Percentiles rank a stretch among this genome's conserved stretches.
phyloP scores from a whole-genome alignment of 1,284 basidiomycete genomes.

The Rhodotorula sp. region DNA sequence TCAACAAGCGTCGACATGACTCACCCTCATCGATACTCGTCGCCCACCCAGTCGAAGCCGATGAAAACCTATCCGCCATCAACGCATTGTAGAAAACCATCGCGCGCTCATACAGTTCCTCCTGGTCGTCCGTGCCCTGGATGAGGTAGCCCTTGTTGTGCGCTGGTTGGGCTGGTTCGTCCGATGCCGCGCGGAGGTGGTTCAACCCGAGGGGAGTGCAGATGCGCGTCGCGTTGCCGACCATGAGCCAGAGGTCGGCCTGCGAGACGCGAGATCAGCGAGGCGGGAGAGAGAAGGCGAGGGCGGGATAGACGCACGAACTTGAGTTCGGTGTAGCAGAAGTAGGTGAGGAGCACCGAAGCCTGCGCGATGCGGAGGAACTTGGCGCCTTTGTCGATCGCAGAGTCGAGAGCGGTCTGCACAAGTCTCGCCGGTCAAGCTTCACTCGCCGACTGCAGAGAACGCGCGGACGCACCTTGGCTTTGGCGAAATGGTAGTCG shows the following conservation, averaged over 20 bases:
- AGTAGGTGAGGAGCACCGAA: slow-evolving; percentile 77
- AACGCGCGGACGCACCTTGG: slow-evolving; percentile 67
- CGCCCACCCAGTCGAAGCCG: slow-evolving; percentile 42
- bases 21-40: slow-evolving; percentile 33
- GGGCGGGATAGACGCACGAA: background rate
- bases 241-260: slow-evolving; percentile 86
- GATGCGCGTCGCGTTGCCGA: slow-evolving; percentile 78
- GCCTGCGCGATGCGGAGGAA: slow-evolving; percentile 81
- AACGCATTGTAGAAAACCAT: slow-evolving; percentile 38
- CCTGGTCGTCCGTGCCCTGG: slow-evolving; percentile 23
- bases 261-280: slow-evolving; percentile 50
- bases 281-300: background rate
- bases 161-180: background rate
- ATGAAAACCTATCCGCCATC: slow-evolving; percentile 36
- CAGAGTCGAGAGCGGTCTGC: slow-evolving; percentile 69
- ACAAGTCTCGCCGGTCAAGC: slow-evolving; percentile 52
- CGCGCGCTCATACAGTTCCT: slow-evolving; percentile 25
- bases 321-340: slow-evolving; percentile 78
- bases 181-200: slow-evolving; percentile 17
- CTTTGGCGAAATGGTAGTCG: slow-evolving; percentile 71
- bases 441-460: slow-evolving; percentile 76
- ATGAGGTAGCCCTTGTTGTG: slow-evolving; percentile 27
- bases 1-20: background rate
- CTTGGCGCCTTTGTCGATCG: slow-evolving; percentile 76
- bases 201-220: slow-evolving; percentile 63